A percentile compares a stretch with the other conserved stretches of the same genome.
Evolutionary conservation across 1,284 basidiomycete species (phyloP).

Genomic region (Pseudozyma sp.): DNA sequence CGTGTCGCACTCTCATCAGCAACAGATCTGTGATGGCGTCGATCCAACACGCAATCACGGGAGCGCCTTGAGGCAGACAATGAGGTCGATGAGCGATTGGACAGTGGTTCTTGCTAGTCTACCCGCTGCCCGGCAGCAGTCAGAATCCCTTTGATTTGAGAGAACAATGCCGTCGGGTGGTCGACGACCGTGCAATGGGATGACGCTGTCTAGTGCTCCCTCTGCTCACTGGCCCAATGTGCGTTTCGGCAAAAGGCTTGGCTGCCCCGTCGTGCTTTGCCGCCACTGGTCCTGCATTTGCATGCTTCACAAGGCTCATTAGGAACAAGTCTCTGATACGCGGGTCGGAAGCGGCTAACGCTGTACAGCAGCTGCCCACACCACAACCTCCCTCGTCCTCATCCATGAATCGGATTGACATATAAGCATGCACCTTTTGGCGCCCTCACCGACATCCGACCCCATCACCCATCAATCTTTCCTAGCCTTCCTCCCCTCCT

Average conservation of each 20-base stretch:
- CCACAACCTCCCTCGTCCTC: background rate
- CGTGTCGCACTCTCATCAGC: no score
- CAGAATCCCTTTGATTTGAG: background rate
- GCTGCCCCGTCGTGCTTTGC: slow-evolving; percentile 3
- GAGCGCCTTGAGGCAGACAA: no score
- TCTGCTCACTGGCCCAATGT: no score
- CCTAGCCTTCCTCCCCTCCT: background rate
- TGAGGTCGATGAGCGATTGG: no score
- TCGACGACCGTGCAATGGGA: background rate
- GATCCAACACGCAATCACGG: no score
- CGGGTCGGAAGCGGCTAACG: background rate
- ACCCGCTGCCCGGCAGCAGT: no score
- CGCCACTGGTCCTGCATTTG: slow-evolving; percentile 7
- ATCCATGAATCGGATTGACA: background rate
- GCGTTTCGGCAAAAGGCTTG: background rate
- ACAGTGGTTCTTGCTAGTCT: no score
- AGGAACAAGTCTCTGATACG: background rate
- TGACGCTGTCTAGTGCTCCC: background rate
- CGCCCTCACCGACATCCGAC: slow-evolving; percentile 4
- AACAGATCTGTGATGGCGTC: no score
- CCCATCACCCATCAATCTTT: slow-evolving; percentile 4
- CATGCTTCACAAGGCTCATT: slow-evolving; percentile 34
- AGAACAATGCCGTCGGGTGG: background rate
- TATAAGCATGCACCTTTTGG: slow-evolving; percentile 14
- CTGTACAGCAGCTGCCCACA: background rate